phyloP scores from a whole-genome alignment of 306 rosid genomes.

The Canavalia gladiata region DNA sequence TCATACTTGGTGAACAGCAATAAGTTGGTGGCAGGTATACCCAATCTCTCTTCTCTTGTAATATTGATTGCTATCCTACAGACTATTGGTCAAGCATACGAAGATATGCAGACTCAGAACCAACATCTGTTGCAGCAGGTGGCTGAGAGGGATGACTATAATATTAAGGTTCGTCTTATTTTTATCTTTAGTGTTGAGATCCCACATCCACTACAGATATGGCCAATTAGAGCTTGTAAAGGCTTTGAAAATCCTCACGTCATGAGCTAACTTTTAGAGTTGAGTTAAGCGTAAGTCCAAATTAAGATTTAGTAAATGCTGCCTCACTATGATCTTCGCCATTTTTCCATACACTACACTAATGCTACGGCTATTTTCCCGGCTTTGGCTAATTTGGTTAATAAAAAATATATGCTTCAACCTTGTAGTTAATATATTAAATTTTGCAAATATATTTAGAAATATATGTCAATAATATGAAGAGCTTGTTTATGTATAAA shows the following conservation, averaged over 20 bases:
- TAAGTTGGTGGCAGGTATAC: constrained; percentile 12
- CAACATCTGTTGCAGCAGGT: constrained; percentile 91
- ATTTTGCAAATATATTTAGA: constrained; percentile 26
- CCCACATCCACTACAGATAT: too few species aligned
- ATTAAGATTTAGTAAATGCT: not conserved
- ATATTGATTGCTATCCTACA: constrained; percentile 51
- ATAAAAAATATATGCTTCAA: constrained; percentile 31
- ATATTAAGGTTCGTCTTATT: constrained; percentile 74
- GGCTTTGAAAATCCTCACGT: too few species aligned
- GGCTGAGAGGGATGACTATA: constrained; percentile 94
- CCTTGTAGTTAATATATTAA: constrained; percentile 22
- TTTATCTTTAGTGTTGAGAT: constrained; percentile 16
- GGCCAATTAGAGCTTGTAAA: too few species aligned
- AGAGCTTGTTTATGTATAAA: constrained; percentile 26
- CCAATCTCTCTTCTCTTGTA: constrained; percentile 5
- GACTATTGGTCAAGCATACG: constrained; percentile 99
- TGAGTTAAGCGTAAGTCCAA: too few species aligned
- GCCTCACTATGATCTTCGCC: constrained; percentile 15
- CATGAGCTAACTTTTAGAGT: too few species aligned
- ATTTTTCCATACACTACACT: constrained; percentile 30
- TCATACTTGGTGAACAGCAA: constrained; percentile 9
- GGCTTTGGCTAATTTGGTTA: constrained; percentile 31
- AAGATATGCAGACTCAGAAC: constrained; percentile 99
- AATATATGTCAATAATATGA: not conserved
- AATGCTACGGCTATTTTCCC: constrained; percentile 36